phyloP scores from a whole-genome alignment of 164 flowering plant genomes.

The Platanus orientalis region DNA sequence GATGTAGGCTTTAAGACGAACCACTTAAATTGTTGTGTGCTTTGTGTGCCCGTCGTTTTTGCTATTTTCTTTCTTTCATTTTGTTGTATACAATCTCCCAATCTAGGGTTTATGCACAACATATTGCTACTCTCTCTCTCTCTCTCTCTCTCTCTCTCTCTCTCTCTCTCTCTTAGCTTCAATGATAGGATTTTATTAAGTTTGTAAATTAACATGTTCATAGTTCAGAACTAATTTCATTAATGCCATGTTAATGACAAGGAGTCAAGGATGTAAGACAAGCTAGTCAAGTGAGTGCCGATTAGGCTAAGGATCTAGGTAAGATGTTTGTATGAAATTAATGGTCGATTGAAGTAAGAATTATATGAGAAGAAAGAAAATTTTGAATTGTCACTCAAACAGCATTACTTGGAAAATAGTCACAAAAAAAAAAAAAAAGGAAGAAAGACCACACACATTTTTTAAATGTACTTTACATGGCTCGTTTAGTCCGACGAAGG shows the following conservation, averaged over 20 bases:
- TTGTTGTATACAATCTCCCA: no score
- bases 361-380: neutral
- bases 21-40: no score
- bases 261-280: neutral
- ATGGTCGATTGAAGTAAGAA: neutral
- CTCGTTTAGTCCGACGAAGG: conserved; percentile 18
- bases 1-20: no score
- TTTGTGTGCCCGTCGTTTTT: no score
- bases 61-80: no score
- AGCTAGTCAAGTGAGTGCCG: neutral
- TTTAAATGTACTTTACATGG: neutral
- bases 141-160: no score
- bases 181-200: no score
- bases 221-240: neutral
- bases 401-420: neutral
- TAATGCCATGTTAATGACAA: neutral
- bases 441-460: neutral
- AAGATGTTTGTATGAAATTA: neutral
- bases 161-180: no score
- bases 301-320: neutral
- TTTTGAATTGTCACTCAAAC: neutral
- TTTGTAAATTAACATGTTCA: no score
- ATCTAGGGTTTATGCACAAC: no score
- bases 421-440: no score
- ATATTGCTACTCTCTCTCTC: no score